phyloP scores from a whole-genome alignment of 164 flowering plant species.

The Saururus chinensis region DNA sequence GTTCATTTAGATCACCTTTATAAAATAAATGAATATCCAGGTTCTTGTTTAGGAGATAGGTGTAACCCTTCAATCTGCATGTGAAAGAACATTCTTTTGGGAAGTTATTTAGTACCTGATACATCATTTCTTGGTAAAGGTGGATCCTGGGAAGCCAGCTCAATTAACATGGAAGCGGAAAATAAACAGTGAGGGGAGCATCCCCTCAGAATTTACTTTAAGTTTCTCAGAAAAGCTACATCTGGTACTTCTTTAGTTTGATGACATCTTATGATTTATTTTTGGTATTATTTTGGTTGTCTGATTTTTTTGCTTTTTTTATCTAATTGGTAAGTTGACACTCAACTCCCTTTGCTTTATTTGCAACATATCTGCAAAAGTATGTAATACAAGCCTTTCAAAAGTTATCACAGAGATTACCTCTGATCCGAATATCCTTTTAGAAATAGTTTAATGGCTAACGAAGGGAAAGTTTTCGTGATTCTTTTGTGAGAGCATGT shows the following conservation, averaged over 20 bases:
- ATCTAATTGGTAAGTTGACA: background rate
- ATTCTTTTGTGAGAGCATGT: too few relatives aligned
- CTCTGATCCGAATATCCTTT: too few relatives aligned
- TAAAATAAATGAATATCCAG: background rate
- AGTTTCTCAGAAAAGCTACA: constrained; percentile 37
- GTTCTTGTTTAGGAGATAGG: background rate
- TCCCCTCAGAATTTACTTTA: constrained; percentile 34
- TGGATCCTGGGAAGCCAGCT: constrained; percentile 55
- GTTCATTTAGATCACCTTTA: background rate
- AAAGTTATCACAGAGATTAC: too few relatives aligned
- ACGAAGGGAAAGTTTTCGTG: too few relatives aligned
- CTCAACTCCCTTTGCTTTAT: too few relatives aligned
- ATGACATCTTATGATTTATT: background rate
- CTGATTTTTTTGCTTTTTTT: background rate
- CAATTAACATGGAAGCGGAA: constrained; percentile 71
- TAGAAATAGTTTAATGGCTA: too few relatives aligned
- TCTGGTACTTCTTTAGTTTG: constrained; percentile 35
- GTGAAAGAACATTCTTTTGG: background rate
- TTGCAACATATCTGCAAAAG: too few relatives aligned
- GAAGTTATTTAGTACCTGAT: background rate
- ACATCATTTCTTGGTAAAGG: constrained; percentile 23
- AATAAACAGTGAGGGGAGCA: constrained; percentile 27
- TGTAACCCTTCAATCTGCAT: background rate
- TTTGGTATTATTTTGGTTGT: background rate
- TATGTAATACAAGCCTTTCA: too few relatives aligned